phyloP scores from a whole-genome alignment of 306 rosid species.

The Calophaca sinica region DNA sequence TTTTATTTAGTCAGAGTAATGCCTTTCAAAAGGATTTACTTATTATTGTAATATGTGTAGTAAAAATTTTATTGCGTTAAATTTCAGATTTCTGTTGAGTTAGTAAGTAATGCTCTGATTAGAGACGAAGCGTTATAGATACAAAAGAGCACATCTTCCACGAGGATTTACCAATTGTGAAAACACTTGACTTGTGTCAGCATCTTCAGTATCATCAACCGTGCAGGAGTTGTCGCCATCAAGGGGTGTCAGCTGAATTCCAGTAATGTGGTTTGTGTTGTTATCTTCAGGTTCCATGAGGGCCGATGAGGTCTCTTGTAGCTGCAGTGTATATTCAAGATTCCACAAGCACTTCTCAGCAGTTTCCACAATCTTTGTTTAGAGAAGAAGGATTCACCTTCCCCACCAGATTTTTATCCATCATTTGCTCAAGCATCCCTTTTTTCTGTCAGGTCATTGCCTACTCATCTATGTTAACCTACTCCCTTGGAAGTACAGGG shows the following conservation, averaged over 20 bases:
- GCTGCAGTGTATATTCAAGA: slow-evolving; percentile 89
- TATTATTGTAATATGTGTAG: too few relatives aligned
- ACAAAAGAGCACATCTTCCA: slow-evolving; percentile 65
- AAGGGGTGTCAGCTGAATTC: slow-evolving; percentile 69
- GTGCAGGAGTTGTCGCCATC: slow-evolving; percentile 65
- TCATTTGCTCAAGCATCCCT: slow-evolving; percentile 91
- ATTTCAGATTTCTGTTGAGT: too few relatives aligned
- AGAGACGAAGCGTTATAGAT: too few relatives aligned
- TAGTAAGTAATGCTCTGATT: too few relatives aligned
- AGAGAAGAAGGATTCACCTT: slow-evolving; percentile 83
- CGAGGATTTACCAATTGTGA: slow-evolving; percentile 93
- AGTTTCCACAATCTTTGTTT: slow-evolving; percentile 87
- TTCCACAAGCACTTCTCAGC: slow-evolving; percentile 96
- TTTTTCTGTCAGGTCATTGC: slow-evolving; percentile 89
- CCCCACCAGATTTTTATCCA: slow-evolving; percentile 84
- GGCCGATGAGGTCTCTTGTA: slow-evolving; percentile 80
- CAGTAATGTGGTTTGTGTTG: slow-evolving; percentile 91
- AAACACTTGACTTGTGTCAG: slow-evolving; percentile 86
- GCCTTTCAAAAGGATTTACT: too few relatives aligned
- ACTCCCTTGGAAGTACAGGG: slow-evolving; percentile 90
- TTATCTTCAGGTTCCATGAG: slow-evolving; percentile 88
- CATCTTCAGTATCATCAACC: slow-evolving; percentile 70
- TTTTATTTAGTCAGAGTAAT: too few relatives aligned
- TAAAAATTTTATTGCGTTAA: too few relatives aligned
- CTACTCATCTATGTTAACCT: slow-evolving; percentile 93